A percentile compares a stretch with the other conserved stretches of the same genome.
Conservation (phyloP, 148 eudicot species). For the Euryodendron excelsum region DNA sequence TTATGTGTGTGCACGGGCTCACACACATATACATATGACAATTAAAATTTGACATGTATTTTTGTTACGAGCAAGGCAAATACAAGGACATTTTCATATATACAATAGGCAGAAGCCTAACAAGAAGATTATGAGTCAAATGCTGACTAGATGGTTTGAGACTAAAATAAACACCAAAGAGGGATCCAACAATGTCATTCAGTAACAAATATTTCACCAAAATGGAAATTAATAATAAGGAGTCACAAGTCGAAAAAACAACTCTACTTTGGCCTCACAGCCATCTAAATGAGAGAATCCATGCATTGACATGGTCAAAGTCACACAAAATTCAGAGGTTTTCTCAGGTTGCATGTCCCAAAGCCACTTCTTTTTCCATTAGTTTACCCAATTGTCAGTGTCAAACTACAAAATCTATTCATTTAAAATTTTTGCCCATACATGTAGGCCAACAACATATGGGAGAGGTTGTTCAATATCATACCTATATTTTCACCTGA, state of each 20-base stretch:
- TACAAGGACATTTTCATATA: not conserved
- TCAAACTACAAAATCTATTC: not conserved
- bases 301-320: not conserved
- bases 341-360: not conserved
- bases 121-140: not conserved
- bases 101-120: not conserved
- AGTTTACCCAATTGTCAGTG: not conserved
- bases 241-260: not conserved
- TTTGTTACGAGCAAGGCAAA: not conserved
- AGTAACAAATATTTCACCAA: not conserved
- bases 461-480: not conserved
- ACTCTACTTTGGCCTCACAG: not conserved
- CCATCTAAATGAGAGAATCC: conserved; percentile 1
- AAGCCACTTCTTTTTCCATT: not conserved
- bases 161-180: not conserved
- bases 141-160: not conserved
- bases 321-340: not conserved
- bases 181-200: not conserved
- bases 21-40: not conserved
- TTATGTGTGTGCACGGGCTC: too few species aligned
- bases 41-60: not conserved
- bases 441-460: not conserved
- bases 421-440: not conserved
- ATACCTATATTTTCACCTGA: not conserved
- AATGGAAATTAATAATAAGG: not conserved